Conservation (phyloP, 2,329 filamentous ascomycete species). For the Botrytis pseudocinerea region DNA sequence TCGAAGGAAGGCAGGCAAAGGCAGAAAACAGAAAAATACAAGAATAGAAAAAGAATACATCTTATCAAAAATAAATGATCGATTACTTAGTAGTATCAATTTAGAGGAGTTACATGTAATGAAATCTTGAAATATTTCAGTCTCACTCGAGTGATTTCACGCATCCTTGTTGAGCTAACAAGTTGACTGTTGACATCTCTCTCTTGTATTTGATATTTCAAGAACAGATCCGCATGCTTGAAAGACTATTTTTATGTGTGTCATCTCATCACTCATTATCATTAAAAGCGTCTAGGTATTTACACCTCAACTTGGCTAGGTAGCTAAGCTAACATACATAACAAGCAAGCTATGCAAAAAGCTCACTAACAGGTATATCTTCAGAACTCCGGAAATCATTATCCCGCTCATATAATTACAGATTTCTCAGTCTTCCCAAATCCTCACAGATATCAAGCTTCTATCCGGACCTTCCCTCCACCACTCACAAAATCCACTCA, state of each 20-base stretch:
- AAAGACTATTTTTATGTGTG: neutral
- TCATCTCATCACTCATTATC: constrained; percentile 5
- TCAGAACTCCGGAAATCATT: neutral
- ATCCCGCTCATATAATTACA: neutral
- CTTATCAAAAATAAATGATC: no score
- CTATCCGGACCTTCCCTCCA: neutral
- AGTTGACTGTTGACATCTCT: neutral
- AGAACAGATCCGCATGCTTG: neutral
- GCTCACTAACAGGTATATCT: neutral
- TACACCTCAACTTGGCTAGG: neutral
- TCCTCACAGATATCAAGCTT: neutral
- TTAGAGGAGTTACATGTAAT: no score
- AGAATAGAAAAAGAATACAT: neutral
- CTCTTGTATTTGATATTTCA: neutral
- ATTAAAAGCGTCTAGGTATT: neutral
- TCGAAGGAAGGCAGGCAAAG: neutral
- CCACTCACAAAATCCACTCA: neutral
- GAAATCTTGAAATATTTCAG: no score
- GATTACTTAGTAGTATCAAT: no score
- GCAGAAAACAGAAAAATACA: neutral
- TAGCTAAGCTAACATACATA: neutral
- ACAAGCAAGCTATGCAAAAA: neutral
- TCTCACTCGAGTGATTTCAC: no score
- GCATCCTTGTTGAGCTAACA: no score
- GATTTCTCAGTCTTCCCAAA: neutral